Evolutionary conservation across 2,329 filamentous ascomycete species (phyloP).

Genomic region (Helicocarpus griseus): DNA sequence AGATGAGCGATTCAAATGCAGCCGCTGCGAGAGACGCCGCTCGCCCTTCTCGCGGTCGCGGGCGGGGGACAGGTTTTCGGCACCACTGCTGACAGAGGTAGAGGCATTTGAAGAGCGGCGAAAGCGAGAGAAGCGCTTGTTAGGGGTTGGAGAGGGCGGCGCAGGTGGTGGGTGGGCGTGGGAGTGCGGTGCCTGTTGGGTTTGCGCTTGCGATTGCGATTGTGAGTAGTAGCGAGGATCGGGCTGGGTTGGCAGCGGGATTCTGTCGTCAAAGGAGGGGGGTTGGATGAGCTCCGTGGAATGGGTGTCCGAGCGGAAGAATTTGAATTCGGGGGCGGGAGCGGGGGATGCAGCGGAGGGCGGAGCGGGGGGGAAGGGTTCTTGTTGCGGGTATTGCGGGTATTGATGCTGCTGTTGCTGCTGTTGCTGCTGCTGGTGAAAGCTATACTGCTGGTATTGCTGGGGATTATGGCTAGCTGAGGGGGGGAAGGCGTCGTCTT

Average conservation of each 20-base stretch:
- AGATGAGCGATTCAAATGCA: constrained; percentile 51
- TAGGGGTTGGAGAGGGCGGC: constrained; percentile 11
- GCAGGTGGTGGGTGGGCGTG: constrained; percentile 6
- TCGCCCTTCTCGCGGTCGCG: constrained; percentile 18
- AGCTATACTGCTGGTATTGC: constrained; percentile 9
- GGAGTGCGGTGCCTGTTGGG: no score
- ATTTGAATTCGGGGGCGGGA: constrained; percentile 60
- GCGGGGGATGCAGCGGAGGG: no score
- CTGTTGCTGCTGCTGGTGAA: constrained; percentile 6
- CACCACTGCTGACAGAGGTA: neutral
- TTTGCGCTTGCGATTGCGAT: constrained; percentile 12
- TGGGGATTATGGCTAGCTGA: constrained; percentile 5
- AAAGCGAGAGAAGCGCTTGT: constrained; percentile 24
- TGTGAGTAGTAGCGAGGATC: constrained; percentile 6
- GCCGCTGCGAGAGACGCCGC: constrained; percentile 51
- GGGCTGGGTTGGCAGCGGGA: neutral
- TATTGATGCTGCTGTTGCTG: constrained; percentile 7
- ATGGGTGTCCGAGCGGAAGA: constrained; percentile 74
- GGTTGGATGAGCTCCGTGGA: constrained; percentile 70
- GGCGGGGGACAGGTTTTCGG: neutral
- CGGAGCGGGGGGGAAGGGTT: constrained; percentile 38
- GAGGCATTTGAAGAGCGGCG: constrained; percentile 19
- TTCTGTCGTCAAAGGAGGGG: constrained; percentile 42
- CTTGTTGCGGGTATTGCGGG: constrained; percentile 43
- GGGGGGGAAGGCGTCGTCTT: constrained; percentile 12